Base-by-base conservation (phyloP, 495 filamentous ascomycete species). In the Pseudotulostoma volvatum region DNA sequence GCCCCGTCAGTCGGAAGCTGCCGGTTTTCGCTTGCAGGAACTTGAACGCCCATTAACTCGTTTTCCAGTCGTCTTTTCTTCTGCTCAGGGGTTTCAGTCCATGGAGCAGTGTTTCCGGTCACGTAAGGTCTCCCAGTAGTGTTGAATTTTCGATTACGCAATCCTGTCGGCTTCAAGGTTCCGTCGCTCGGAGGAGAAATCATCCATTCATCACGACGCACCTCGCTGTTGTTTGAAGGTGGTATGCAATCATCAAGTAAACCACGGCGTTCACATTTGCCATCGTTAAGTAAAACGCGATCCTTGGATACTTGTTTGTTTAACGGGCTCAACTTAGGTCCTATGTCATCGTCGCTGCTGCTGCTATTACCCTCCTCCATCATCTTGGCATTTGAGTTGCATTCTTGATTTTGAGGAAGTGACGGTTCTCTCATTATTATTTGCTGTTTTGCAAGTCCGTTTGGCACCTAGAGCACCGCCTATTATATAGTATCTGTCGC, bases 11-110 rank as follows among this genome's bases (percentile, higher is more conserved):
- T 11, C 5, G 23, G 23, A 11, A 5, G 5, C 23, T 11, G 5
- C 11, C 23, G 23, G 5, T 28, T 5, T 5, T 11, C 23, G 5
- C 11, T 11, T 28, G 11, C 5, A 11, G 23, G 23, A 5, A 5
- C 41, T 14, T 37, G 44, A 37, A 88, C 66, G 1, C 90, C 90
- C 49, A 97, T 69, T n/a, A 94, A 76, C 44, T 90, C 74, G 55
- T 93, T 76, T 47, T 76, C 76, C 3, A 97, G 56, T 13, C 90
- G 66, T 50, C 78, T 74, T 38, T 77, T 72, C 51, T 90, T 92
- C 52, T 95, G 72, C 47, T 88, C 84, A 1, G 87, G 83, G 3
- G 84, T 93, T 50, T 97, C 90, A 0, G 82, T 84, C 90, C 90
- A 97, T 16, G 86, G 68, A 7, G 76, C 68, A 39, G 77, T 65